Evolutionary conservation across 148 eudicot species (phyloP).

Genomic region (Chenopodium suecicum): DNA sequence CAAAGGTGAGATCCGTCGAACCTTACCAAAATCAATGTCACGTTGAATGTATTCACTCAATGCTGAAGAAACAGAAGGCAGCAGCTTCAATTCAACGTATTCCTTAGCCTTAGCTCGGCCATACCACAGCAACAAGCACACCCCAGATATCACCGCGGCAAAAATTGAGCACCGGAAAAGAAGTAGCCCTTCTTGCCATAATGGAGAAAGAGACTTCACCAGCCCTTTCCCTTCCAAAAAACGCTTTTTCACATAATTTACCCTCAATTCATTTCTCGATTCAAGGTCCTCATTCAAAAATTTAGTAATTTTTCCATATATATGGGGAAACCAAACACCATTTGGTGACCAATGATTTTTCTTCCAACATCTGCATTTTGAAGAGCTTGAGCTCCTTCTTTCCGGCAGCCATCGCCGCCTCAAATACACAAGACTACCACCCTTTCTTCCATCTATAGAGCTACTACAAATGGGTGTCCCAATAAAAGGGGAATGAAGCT

Average conservation of each 20-base stretch:
- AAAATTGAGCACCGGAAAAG: slow-evolving; percentile 80
- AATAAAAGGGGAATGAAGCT: slow-evolving; percentile 57
- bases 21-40: slow-evolving; percentile 86
- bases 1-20: slow-evolving; percentile 75
- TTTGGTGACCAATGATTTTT: slow-evolving; percentile 57
- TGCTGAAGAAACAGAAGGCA: slow-evolving; percentile 82
- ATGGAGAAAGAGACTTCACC: slow-evolving; percentile 54
- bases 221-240: slow-evolving; percentile 48
- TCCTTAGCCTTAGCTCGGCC: slow-evolving; percentile 76
- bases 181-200: slow-evolving; percentile 88
- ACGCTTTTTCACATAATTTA: slow-evolving; percentile 63
- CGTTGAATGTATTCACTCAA: slow-evolving; percentile 79
- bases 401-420: slow-evolving; percentile 27
- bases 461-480: slow-evolving; percentile 51
- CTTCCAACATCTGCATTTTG: slow-evolving; percentile 51
- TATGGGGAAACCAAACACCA: slow-evolving; percentile 69
- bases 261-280: slow-evolving; percentile 55
- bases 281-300: slow-evolving; percentile 55
- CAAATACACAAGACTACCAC: slow-evolving; percentile 30
- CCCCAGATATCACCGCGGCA: slow-evolving; percentile 77
- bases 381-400: slow-evolving; percentile 26
- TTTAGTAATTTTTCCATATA: slow-evolving; percentile 69
- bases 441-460: slow-evolving; percentile 37
- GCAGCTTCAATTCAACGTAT: slow-evolving; percentile 64
- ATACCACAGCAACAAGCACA: slow-evolving; percentile 84